Base-by-base conservation (phyloP, 768 basidiomycete species). In the Boletus patriciae region DNA sequence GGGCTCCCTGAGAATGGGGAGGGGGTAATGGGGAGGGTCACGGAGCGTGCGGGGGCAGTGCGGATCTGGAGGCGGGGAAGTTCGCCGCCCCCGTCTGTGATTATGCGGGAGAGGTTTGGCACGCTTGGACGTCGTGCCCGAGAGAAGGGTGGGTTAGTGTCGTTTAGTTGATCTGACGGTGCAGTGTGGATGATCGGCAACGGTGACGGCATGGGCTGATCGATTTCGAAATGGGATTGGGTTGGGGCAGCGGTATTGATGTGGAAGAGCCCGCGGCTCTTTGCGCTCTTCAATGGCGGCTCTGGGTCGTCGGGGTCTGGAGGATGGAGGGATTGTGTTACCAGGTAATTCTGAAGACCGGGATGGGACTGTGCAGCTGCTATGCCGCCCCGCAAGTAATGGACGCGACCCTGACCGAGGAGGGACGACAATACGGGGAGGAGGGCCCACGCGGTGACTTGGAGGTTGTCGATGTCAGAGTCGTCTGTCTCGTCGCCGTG, bases 401-500 rank as follows among this genome's bases (percentile, higher is more conserved):
- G 81, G 11, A 84, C 82, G 47, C 69, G 76, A 60, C 83, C 84
- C 13, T 72, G 68, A 48, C 77, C 75, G 27, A 90, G 73, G 41
- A 92, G 76, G 6, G 86, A 81, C 6, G 78, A 67, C 6, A 93
- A 70, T 42, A 90, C 78, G 27, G 81, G 78, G 23, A 92, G 77
- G 36, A 93, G 77, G 1, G 83, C 82, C 88, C 90, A 92, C 1
- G 89, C 80, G 33, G 84, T 82, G 41, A 76, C 70, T 53, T 82
- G 78, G 18, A 77, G 70, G 62, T 83, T 83, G 52, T 78, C 75
- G 61, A 77, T 83, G 63, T 89, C 84, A 52, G 80, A 81, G 52
- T 79, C 75, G 68, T 88, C 85, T 78, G 92, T 92, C 57, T 86
- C 85, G 55, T 91, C 87, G 62, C 87, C 87, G 65, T 89, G 90